Percentiles rank a stretch among this genome's conserved stretches.
phyloP scores from a whole-genome alignment of 2,329 filamentous ascomycete genomes.

The Curvularia sp. region DNA sequence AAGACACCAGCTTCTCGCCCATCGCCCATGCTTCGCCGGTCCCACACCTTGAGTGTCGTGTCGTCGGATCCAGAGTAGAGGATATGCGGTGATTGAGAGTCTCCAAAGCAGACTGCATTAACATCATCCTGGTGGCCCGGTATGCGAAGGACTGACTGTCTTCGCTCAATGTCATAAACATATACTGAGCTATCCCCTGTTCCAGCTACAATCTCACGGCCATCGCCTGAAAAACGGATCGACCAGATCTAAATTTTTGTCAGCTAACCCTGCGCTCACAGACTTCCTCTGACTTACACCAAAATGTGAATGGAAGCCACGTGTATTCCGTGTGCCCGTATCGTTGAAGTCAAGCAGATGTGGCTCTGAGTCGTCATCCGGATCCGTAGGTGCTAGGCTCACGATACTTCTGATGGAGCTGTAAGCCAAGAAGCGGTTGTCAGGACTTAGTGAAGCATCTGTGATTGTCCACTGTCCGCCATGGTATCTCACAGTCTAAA shows the following conservation, averaged over 20 bases:
- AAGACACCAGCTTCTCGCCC: constrained; percentile 70
- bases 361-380: constrained; percentile 79
- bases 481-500: constrained; percentile 83
- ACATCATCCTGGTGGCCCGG: constrained; percentile 86
- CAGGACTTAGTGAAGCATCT: constrained; percentile 87
- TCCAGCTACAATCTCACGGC: constrained; percentile 87
- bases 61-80: constrained; percentile 97
- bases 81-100: constrained; percentile 87
- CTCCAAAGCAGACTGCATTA: constrained; percentile 95
- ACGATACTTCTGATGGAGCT: constrained; percentile 86
- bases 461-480: constrained; percentile 95
- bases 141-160: constrained; percentile 75
- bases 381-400: constrained; percentile 86
- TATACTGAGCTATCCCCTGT: constrained; percentile 81
- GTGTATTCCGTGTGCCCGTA: constrained; percentile 49
- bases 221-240: constrained; percentile 89
- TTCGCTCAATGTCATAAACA: constrained; percentile 89
- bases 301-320: constrained; percentile 50
- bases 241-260: constrained; percentile 73
- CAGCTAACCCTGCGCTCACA: neutral
- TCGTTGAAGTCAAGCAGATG: constrained; percentile 77
- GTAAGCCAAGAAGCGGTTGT: constrained; percentile 91
- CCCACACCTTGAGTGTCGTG: constrained; percentile 94
- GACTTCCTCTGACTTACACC: constrained; percentile 24
- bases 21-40: constrained; percentile 73